Conservation (phyloP, 768 basidiomycete genomes). For the Suillus bovinus region DNA sequence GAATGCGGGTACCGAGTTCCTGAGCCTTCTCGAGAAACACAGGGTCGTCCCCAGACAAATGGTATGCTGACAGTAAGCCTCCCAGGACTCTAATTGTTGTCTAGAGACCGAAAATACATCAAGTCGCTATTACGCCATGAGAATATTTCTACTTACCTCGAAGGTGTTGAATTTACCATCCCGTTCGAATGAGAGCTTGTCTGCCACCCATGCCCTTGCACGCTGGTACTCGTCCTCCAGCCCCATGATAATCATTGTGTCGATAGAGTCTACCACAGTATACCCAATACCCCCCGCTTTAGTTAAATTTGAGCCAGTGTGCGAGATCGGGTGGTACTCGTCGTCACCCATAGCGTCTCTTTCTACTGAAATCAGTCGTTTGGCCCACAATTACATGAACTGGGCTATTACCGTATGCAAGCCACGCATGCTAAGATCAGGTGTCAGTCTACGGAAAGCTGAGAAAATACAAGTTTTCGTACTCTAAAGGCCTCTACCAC, state of each 20-base stretch:
- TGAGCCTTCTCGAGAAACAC: slow-evolving; percentile 75
- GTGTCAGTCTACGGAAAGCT: not conserved
- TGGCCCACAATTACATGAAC: slow-evolving; percentile 11
- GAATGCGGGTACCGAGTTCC: slow-evolving; percentile 84
- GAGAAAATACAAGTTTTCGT: slow-evolving; percentile 18
- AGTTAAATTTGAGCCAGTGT: slow-evolving; percentile 76
- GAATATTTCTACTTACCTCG: slow-evolving; percentile 56
- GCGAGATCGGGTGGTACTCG: slow-evolving; percentile 86
- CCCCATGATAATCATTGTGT: slow-evolving; percentile 86
- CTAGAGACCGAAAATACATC: slow-evolving; percentile 37
- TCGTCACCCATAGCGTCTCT: slow-evolving; percentile 89
- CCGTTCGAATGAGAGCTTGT: slow-evolving; percentile 69
- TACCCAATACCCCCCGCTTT: slow-evolving; percentile 83
- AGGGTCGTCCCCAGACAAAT: slow-evolving; percentile 66
- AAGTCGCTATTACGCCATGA: slow-evolving; percentile 2
- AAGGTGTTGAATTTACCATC: slow-evolving; percentile 86
- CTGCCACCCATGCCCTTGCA: slow-evolving; percentile 75
- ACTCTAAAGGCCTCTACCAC: slow-evolving; percentile 82
- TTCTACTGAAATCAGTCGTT: slow-evolving; percentile 47
- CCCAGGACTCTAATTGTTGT: slow-evolving; percentile 93
- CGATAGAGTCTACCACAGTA: slow-evolving; percentile 85
- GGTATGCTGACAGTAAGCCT: slow-evolving; percentile 84
- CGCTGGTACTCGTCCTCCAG: slow-evolving; percentile 76
- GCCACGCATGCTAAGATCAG: slow-evolving; percentile 72
- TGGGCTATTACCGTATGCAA: slow-evolving; percentile 65